phyloP scores from a whole-genome alignment of 179 eudicot genomes.

The Beta lomatogona region DNA sequence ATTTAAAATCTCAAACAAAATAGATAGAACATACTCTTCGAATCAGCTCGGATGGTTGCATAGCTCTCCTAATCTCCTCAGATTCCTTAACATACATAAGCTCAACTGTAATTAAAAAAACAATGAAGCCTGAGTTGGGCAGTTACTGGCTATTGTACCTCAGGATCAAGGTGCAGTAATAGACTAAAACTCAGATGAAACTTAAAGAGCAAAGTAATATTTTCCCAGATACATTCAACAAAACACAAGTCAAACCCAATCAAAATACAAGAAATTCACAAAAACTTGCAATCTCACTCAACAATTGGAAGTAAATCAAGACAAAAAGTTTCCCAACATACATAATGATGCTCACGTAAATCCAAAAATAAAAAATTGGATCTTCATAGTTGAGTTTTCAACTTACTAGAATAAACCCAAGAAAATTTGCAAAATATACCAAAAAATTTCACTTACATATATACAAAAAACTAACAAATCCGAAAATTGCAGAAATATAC shows the following conservation, averaged over 20 bases:
- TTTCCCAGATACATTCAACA: not conserved
- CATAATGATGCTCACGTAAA: no score
- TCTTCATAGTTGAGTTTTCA: not conserved
- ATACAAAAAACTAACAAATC: not conserved
- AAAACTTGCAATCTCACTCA: not conserved
- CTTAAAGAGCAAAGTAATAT: not conserved
- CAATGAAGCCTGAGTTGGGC: not conserved
- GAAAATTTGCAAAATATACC: not conserved
- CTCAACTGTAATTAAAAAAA: constrained; percentile 43
- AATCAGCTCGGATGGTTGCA: constrained; percentile 78
- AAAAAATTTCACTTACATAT: not conserved
- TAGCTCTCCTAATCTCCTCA: constrained; percentile 73
- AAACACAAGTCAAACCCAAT: not conserved
- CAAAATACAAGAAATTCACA: not conserved
- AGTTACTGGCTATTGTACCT: not conserved
- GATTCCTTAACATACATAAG: constrained; percentile 59
- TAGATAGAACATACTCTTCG: constrained; percentile 53
- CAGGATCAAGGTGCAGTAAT: not conserved
- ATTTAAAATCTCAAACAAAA: not conserved
- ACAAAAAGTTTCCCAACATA: no score
- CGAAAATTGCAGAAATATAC: not conserved
- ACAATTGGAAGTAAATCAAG: not conserved
- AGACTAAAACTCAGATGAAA: not conserved
- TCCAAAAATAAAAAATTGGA: not conserved
- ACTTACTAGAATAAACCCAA: not conserved